Evolutionary conservation across 2,329 filamentous ascomycete species (phyloP).

Genomic region (Phaeoacremonium minimum): DNA sequence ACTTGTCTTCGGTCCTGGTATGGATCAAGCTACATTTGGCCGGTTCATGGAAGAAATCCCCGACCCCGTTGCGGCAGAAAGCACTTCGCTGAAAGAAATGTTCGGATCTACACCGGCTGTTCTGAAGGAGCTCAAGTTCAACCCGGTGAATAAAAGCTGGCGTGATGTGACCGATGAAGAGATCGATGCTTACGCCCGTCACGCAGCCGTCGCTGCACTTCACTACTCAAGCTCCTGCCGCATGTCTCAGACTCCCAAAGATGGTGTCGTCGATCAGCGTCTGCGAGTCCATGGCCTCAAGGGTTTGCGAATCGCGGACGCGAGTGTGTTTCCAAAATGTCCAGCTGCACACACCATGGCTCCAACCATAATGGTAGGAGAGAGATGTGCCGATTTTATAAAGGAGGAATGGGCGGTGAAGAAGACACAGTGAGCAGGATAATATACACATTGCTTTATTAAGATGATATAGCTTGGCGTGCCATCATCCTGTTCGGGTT

Average conservation of each 20-base stretch:
- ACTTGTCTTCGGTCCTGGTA: constrained; percentile 18
- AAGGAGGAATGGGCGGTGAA: constrained; percentile 8
- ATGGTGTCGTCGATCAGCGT: constrained; percentile 18
- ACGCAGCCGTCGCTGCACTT: constrained; percentile 14
- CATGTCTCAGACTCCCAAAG: constrained; percentile 16
- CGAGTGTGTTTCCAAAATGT: constrained; percentile 23
- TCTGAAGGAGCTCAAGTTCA: constrained; percentile 3
- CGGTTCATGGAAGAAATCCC: background rate
- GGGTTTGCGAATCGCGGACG: constrained; percentile 17
- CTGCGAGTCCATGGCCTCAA: constrained; percentile 16
- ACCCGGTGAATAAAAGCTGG: constrained; percentile 13
- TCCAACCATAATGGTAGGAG: constrained; percentile 22
- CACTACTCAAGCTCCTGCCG: constrained; percentile 38
- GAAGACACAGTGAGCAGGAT: background rate
- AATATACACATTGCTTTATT: too few species aligned
- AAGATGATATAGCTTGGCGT: too few species aligned
- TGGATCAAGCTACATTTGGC: constrained; percentile 7
- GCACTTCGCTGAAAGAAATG: background rate
- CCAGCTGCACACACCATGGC: constrained; percentile 22
- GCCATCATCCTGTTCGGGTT: too few species aligned
- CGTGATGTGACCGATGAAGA: constrained; percentile 19
- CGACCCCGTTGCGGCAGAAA: background rate
- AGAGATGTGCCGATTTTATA: constrained; percentile 23
- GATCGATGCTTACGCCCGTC: constrained; percentile 20
- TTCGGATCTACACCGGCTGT: background rate